A percentile compares a stretch with the other conserved stretches of the same genome.
Evolutionary conservation across 2,329 filamentous ascomycete genomes (phyloP).

Genomic region (Neonectria hederae): DNA sequence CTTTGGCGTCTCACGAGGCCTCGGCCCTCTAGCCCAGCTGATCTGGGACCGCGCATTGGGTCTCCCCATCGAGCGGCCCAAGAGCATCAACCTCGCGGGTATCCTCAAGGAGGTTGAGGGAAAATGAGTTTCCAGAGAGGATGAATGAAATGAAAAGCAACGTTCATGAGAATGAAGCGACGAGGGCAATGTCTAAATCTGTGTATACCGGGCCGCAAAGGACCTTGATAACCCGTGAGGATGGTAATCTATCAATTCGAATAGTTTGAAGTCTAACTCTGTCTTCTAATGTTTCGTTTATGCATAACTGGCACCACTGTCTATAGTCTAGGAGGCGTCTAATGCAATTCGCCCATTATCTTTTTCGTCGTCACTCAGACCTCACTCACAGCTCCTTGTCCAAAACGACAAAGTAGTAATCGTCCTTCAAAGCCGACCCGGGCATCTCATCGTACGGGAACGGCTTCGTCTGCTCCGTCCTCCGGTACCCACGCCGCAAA

Average conservation of each 20-base stretch:
- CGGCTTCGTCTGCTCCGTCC: conserved; percentile 50
- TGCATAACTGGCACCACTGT: neutral
- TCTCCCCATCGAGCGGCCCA: conserved; percentile 94
- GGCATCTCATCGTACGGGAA: conserved; percentile 55
- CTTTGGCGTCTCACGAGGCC: conserved; percentile 73
- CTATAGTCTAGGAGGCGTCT: neutral
- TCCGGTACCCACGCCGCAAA: conserved; percentile 52
- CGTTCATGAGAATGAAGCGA: conserved; percentile 11
- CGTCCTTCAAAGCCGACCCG: conserved; percentile 51
- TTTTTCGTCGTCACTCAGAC: neutral
- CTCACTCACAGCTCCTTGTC: conserved; percentile 49
- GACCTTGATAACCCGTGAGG: conserved; percentile 30
- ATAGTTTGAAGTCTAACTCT: neutral
- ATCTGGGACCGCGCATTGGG: conserved; percentile 96
- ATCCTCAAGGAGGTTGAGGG: conserved; percentile 74
- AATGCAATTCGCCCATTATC: neutral
- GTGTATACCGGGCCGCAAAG: conserved; percentile 34
- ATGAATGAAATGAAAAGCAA: conserved; percentile 19
- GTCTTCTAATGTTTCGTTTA: neutral
- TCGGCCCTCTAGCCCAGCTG: conserved; percentile 92
- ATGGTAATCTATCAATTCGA: conserved; percentile 26
- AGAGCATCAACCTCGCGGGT: conserved; percentile 94
- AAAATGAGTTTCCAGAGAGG: conserved; percentile 42
- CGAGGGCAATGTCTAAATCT: conserved; percentile 30
- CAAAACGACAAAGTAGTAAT: conserved; percentile 54